Evolutionary conservation across 2,329 filamentous ascomycete genomes (phyloP), one percentile per base, ranked within the genome.

Genomic region (Cladosporium sp.): DNA sequence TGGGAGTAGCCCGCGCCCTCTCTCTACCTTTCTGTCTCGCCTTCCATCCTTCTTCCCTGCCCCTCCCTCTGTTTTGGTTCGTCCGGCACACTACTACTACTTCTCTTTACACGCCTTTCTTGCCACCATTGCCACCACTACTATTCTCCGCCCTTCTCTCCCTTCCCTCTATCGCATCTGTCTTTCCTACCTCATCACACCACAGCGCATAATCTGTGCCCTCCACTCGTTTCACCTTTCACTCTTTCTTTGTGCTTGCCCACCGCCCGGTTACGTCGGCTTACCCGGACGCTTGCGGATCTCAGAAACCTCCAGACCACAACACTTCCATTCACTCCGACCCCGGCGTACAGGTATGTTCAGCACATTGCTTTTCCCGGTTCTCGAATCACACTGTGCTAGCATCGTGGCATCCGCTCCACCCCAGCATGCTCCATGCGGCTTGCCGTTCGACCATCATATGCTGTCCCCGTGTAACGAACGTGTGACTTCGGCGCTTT

Each of bases 401-500:
- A 35, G 37, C 33, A 63, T 63, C 61, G 61, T 63, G 61, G 61
- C 35, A 52, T 31, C 10, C 31, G 50, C 44, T 28, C 16, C 14
- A 56, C 61, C 28, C 49, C n/a, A 46, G 50, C 61, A 56, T 31
- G 61, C 61, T 56, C 28, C 61, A 56, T 56, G 61, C 61, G 61
- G 50, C 61, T 56, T 44, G 21, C 50, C 61, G 61, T 21, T 40
- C 7, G 40, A 33, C 61, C 35, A 55, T 44, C 23, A 35, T 53
- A 62, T 63, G 61, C 35, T 33, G 61, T 63, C 33, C 26, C 50
- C 26, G 50, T 63, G 50, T 63, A 28, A 63, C 61, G 14, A 46
- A 29, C 21, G 50, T 56, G 50, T 44, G 35, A 63, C 61, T 63
- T 63, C 61, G 61, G 61, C 61, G 61, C 61, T 63, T 63, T n/a